Conservation (phyloP, 139 green algal species). For the Chlorella sp. region DNA sequence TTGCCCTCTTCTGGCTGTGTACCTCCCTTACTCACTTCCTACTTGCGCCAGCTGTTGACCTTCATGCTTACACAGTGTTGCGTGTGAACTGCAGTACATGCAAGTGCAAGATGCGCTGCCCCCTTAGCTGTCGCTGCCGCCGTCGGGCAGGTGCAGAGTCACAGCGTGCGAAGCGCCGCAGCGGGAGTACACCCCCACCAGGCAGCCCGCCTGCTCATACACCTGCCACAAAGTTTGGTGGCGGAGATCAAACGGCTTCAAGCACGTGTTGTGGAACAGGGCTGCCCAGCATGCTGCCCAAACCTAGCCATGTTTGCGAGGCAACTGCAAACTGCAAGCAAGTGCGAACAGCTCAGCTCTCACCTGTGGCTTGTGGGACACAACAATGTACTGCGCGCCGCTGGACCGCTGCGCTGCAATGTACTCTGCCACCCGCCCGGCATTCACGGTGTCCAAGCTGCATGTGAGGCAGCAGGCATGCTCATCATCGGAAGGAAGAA, state of each 20-base stretch:
- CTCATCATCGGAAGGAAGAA: no score
- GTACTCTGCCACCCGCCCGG: conserved; percentile 66
- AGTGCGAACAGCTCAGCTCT: no score
- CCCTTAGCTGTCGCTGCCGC: neutral
- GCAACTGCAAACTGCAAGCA: no score
- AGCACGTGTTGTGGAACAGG: no score
- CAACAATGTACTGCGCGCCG: conserved; percentile 79
- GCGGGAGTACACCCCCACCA: conserved; percentile 73
- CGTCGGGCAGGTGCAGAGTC: conserved; percentile 27
- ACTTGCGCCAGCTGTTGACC: neutral
- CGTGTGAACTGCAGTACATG: no score
- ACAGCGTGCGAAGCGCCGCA: conserved; percentile 47
- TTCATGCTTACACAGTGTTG: no score
- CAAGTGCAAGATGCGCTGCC: no score
- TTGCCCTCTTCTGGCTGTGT: neutral
- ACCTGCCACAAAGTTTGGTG: conserved; percentile 44
- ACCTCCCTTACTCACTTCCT: neutral
- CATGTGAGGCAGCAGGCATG: no score
- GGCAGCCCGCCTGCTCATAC: conserved; percentile 67
- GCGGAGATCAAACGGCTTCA: no score
- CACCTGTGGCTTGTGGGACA: conserved; percentile 80
- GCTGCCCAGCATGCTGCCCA: neutral
- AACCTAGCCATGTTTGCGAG: no score
- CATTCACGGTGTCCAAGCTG: conserved; percentile 20
- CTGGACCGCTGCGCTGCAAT: conserved; percentile 39